These are phyloP conservation scores for Rhexocercosporidium sp. DNA, from an alignment of 2,329 filamentous ascomycete genomes.

Conservation along the genomic window DNA sequence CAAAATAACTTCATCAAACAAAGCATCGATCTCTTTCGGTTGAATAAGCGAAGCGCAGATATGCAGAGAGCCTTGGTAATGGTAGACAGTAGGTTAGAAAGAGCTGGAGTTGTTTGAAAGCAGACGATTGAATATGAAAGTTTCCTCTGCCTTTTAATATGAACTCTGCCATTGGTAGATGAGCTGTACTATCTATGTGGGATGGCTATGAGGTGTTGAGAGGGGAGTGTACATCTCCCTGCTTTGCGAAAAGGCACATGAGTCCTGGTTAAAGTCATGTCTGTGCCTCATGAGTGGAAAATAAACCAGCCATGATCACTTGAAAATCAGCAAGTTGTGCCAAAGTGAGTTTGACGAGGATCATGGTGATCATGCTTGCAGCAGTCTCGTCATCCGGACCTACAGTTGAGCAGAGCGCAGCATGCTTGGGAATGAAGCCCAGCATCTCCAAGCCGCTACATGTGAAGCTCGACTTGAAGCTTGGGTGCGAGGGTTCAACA, in stretches of 20 bases:
- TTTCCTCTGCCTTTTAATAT: too few species aligned
- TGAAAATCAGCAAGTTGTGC: slow-evolving; percentile 30
- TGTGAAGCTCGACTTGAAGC: slow-evolving; percentile 17
- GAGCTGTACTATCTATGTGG: too few species aligned
- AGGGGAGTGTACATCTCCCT: neutral
- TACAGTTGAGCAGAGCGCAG: slow-evolving; percentile 22
- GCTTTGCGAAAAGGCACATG: too few species aligned
- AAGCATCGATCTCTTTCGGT: too few species aligned
- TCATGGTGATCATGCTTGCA: slow-evolving; percentile 23
- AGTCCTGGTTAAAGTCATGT: neutral
- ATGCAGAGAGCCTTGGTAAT: neutral
- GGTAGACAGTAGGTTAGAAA: neutral
- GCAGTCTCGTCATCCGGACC: slow-evolving; percentile 29
- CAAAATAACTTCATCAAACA: neutral
- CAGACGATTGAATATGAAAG: neutral
- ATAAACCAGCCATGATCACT: slow-evolving; percentile 13
- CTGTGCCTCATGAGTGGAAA: neutral
- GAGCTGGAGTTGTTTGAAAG: neutral
- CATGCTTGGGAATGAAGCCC: slow-evolving; percentile 14
- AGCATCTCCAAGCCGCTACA: slow-evolving; percentile 28
- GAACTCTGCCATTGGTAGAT: too few species aligned
- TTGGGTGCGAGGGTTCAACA: neutral
- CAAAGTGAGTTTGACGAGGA: slow-evolving; percentile 25
- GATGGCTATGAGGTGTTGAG: too few species aligned
- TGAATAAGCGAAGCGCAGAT: too few species aligned